Evolutionary conservation across 2,329 filamentous ascomycete species (phyloP).

Genomic region (Pyrenophora teres): DNA sequence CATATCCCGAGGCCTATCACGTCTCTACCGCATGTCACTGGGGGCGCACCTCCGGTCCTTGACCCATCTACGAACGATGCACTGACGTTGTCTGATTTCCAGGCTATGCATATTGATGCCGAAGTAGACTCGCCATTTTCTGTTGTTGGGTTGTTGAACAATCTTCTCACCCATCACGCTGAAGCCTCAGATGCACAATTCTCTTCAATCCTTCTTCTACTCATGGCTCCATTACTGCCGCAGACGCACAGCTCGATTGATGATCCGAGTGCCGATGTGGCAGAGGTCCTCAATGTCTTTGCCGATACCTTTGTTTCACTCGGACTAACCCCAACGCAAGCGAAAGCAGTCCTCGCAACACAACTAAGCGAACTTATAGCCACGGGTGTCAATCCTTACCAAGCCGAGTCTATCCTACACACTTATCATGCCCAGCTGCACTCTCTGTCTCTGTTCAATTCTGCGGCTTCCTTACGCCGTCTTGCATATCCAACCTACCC

Average conservation of each 20-base stretch:
- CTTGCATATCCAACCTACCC: conserved; percentile 61
- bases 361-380: conserved; percentile 49
- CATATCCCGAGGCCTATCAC: conserved; percentile 24
- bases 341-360: conserved; percentile 48
- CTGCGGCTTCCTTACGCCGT: conserved; percentile 61
- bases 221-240: conserved; percentile 53
- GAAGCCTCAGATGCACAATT: conserved; percentile 53
- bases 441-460: conserved; percentile 53
- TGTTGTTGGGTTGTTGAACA: conserved; percentile 50
- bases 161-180: conserved; percentile 51
- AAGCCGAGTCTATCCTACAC: conserved; percentile 61
- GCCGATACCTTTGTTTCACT: conserved; percentile 46
- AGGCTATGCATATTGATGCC: conserved; percentile 41
- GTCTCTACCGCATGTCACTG: conserved; percentile 23
- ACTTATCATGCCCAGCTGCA: conserved; percentile 63
- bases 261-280: conserved; percentile 32
- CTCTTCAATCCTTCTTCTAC: conserved; percentile 52
- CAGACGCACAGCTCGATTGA: conserved; percentile 45
- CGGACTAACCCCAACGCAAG: conserved; percentile 47
- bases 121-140: conserved; percentile 46
- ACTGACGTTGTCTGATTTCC: conserved; percentile 45
- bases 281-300: conserved; percentile 45
- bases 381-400: conserved; percentile 54
- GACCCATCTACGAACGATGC: conserved; percentile 34
- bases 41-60: conserved; percentile 32